Base-by-base conservation (phyloP, 1,284 basidiomycete genomes). In the Gomphus bonarii region DNA sequence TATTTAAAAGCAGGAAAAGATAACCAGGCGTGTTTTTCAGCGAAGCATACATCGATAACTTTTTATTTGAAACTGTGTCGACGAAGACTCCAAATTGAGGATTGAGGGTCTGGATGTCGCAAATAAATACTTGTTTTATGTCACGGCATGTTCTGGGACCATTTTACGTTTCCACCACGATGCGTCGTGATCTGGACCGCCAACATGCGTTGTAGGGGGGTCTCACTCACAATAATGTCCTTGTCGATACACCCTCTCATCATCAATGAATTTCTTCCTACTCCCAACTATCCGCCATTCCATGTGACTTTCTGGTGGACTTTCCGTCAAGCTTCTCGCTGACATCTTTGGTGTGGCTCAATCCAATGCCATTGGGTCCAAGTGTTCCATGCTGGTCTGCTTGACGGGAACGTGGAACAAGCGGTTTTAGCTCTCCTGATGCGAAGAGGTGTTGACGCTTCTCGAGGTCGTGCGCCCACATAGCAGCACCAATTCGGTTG, bases 391-490 rank as follows among this genome's bases (percentile, higher is more conserved):
- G 18, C 11, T 46, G 28, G 20, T 48, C 18, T 8, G 48, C 11
- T 9, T 20, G 28, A 20, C n/a, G 9, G 16, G 31, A 22, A 18
- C 31, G 31, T 18, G 38, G 50, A 9, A 50, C 25, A 20, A 35
- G 50, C 9, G 36, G 49, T 20, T 40, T 28, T 11, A 44, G 38
- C 52, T 59, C 50, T 36, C 62, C 61, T n/a, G 59, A 62, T 2
- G 69, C 75, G 54, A 87, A 74, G 51, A 78, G 81, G 67, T 91
- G 86, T 65, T 91, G 87, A 12, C 80, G 73, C 67, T 91, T 91
- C 69, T 92, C 88, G 5, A 91, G 68, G 67, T 90, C 88, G 63
- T 86, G 81, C 7, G 87, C 86, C 89, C 90, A 93, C 91, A 95
- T 94, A 1, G 89, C 90, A 1, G 89, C 88, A 2, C 91, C 91